A percentile compares a stretch with the other conserved stretches of the same genome.
Evolutionary conservation across 305 asterid genomes (phyloP).

Genomic region (Fraxinus albicans): DNA sequence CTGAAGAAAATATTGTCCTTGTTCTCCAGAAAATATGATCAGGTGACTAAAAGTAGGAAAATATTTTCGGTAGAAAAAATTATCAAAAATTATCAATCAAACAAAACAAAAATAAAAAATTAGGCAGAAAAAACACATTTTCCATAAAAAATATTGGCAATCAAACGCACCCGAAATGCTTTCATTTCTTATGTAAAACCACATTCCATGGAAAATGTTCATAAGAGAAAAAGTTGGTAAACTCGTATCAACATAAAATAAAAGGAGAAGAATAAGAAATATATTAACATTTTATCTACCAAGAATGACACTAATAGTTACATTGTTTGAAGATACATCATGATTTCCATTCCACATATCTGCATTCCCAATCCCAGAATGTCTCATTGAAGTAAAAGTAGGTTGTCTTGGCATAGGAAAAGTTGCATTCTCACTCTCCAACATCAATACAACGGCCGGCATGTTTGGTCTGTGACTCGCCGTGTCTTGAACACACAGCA

Average conservation of each 20-base stretch:
- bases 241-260: neutral
- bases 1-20: too few species aligned
- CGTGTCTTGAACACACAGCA: slow-evolving; percentile 79
- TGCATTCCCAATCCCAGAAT: slow-evolving; percentile 24
- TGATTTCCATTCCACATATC: slow-evolving; percentile 31
- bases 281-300: slow-evolving; percentile 32
- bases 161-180: too few species aligned
- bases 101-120: too few species aligned
- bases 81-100: too few species aligned
- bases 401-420: slow-evolving; percentile 72
- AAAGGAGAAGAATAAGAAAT: neutral
- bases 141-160: too few species aligned
- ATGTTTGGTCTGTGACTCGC: slow-evolving; percentile 66
- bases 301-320: slow-evolving; percentile 30
- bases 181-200: neutral
- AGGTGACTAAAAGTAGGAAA: too few species aligned
- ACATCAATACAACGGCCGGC: slow-evolving; percentile 69
- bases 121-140: too few species aligned
- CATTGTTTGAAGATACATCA: slow-evolving; percentile 29
- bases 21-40: too few species aligned
- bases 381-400: slow-evolving; percentile 37
- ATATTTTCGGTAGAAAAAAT: too few species aligned
- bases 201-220: neutral
- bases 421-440: slow-evolving; percentile 54
- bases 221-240: neutral